Evolutionary conservation across 805 yeast genomes (phyloP).

Genomic region (Kluyveromyces lactis): DNA sequence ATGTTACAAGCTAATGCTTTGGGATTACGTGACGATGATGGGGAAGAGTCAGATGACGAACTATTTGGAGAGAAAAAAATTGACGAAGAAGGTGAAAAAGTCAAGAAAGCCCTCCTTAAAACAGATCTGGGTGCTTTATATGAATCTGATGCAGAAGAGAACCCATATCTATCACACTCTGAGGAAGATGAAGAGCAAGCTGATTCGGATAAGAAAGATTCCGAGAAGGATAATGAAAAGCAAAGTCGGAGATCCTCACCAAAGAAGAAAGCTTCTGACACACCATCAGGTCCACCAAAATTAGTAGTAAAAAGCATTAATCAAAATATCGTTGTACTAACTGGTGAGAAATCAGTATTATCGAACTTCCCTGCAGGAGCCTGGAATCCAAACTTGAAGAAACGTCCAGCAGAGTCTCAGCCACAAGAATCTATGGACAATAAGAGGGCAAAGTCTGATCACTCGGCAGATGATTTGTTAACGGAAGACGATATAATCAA

Average conservation of each 20-base stretch:
- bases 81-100: conserved; percentile 83
- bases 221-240: conserved; percentile 31
- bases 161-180: conserved; percentile 73
- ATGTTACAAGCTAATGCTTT: conserved; percentile 77
- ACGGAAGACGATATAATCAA: conserved; percentile 66
- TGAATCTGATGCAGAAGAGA: conserved; percentile 81
- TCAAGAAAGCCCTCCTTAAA: conserved; percentile 74
- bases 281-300: conserved; percentile 22
- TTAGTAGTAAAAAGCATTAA: conserved; percentile 38
- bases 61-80: conserved; percentile 67
- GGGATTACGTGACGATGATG: conserved; percentile 51
- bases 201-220: conserved; percentile 35
- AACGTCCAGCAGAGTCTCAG: conserved; percentile 13
- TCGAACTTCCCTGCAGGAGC: conserved; percentile 67
- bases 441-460: neutral
- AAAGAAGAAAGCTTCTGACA: conserved; percentile 13
- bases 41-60: conserved; percentile 59
- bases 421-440: neutral
- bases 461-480: conserved; percentile 30
- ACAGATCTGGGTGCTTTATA: conserved; percentile 70
- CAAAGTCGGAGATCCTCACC: conserved; percentile 26
- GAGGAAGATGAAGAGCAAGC: conserved; percentile 50
- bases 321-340: conserved; percentile 51
- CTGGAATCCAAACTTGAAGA: conserved; percentile 64
- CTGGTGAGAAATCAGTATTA: conserved; percentile 54